Base-by-base conservation (phyloP, 768 basidiomycete genomes). In the Collybia mongolica region DNA sequence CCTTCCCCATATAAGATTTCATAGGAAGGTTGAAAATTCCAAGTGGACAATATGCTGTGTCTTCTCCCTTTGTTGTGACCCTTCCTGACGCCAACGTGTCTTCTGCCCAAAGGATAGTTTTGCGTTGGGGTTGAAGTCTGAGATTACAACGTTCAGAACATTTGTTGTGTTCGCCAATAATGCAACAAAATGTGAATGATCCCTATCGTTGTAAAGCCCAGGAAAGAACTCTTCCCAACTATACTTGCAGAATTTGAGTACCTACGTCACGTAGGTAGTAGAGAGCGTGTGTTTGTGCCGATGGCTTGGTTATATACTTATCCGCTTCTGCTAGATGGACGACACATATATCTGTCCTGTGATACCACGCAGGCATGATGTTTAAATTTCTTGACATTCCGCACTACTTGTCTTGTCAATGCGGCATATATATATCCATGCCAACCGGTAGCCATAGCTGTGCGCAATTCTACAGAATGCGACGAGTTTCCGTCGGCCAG, bases 1-100 rank as follows among this genome's bases (percentile, higher is more conserved):
- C 43, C 43, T 17, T 44, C 43, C 9, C 43, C 23, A 17, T 44
- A 44, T 11, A 44, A 15, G 20, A 44, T 29, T 26, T 20, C 43
- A 26, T 26, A 11, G 18, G n/a, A 24, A 44, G 26, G 9, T 5
- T 18, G 12, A 28, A 44, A n/a, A 44, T 15, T 7, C 43, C 43
- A 26, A 44, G 14, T 14, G 26, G 43, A 14, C 43, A 44, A 28
- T 44, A 44, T 3, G 26, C 7, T 8, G 12, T 28, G 14, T 44
- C 43, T 29, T 44, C 43, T 18, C 26, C 28, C 43, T 24, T 29
- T 19, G 43, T 44, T 29, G 43, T 44, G 17, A 12, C 19, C 43
- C 43, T 44, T 32, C 12, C 35, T n/a, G 43, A 44, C 28, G n/a
- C 28, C 43, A 44, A 18, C 26, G 43, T 19, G 26, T 44, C 43